Evolutionary conservation across 2,329 filamentous ascomycete species (phyloP), one percentile per base, ranked within the genome.

Genomic region (Aspergillus terreus): DNA sequence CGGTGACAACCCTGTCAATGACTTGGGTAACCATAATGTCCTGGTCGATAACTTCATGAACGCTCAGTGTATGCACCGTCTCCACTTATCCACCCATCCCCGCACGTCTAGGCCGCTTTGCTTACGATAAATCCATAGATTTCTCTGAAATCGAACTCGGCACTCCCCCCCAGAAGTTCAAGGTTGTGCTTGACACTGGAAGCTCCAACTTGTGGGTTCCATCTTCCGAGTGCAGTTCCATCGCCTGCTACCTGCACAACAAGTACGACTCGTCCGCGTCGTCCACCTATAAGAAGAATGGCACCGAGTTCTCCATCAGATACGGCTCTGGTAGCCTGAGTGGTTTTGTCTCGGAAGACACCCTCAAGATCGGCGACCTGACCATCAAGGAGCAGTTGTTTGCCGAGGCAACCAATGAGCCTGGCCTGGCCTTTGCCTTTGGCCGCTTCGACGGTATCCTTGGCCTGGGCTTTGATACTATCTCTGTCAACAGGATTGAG

Each of bases 191-290:
- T 59, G 94, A 99, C 74, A 99, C 94, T 25, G 94, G 94, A 66
- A 96, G 91, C 82, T 97, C 94, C 72, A 99, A 99, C 81, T 83
- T 99, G 58, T 99, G 95, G 95, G 92, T 99, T 54, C 95, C 95
- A 36, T 96, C 92, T 21, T 80, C 83, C 51, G 81, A 90, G 69
- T 99, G 95, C 75, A 86, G 83, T 69, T 96, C 92, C 69, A 99
- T 99, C 69, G 95, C 94, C 59, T 99, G 94, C 83, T 99, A 92
- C 77, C 85, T 99, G 54, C 94, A 99, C 82, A 85, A 76, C 75
- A 99, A 95, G 79, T 99, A 97, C 78, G 91, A 97, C 76, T 94
- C 91, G 52, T 88, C 86, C 35, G 78, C 85, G 4, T 99, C 95
- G 44, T 92, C 86, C 17, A 89, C 90, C 45, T 96, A 92, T 83